Evolutionary conservation across 345 rosid species (phyloP).

Genomic region (Limnanthes douglasii): DNA sequence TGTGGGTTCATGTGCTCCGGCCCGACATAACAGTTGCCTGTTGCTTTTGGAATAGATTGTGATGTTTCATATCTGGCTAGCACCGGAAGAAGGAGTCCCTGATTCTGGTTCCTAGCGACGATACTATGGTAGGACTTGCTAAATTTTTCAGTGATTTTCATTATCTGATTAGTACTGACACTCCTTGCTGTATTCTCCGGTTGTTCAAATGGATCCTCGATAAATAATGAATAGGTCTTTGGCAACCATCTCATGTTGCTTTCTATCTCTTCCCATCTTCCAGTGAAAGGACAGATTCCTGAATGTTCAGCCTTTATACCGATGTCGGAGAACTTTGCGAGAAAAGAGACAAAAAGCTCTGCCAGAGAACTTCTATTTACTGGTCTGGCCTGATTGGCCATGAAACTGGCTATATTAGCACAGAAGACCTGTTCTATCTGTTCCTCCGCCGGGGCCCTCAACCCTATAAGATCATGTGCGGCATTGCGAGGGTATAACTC

Average conservation of each 20-base stretch:
- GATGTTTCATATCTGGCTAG: conserved; percentile 26
- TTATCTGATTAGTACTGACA: conserved; percentile 34
- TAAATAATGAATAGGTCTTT: conserved; percentile 53
- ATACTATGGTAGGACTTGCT: conserved; percentile 23
- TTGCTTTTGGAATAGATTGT: conserved; percentile 5
- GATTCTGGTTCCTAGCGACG: conserved; percentile 13
- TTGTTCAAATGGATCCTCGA: conserved; percentile 93
- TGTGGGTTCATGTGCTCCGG: conserved; percentile 12
- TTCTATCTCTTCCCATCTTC: conserved; percentile 46
- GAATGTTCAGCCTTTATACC: conserved; percentile 27
- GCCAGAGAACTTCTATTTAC: conserved; percentile 51
- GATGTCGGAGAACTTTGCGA: conserved; percentile 58
- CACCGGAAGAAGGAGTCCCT: conserved; percentile 13
- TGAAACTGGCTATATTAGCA: conserved; percentile 37
- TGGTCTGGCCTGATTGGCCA: conserved; percentile 22
- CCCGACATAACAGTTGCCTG: conserved; percentile 4
- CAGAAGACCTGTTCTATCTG: conserved; percentile 29
- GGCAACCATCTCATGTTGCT: conserved; percentile 74
- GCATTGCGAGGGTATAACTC: conserved; percentile 57
- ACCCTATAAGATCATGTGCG: conserved; percentile 69
- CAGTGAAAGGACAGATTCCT: conserved; percentile 70
- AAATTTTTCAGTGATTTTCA: conserved; percentile 39
- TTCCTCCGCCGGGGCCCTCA: conserved; percentile 49
- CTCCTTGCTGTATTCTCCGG: conserved; percentile 68
- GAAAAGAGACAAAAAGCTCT: conserved; percentile 61